Conservation (phyloP, 192 early-diverging fungal genomes). For the Phlyctochytrium bullatum region DNA sequence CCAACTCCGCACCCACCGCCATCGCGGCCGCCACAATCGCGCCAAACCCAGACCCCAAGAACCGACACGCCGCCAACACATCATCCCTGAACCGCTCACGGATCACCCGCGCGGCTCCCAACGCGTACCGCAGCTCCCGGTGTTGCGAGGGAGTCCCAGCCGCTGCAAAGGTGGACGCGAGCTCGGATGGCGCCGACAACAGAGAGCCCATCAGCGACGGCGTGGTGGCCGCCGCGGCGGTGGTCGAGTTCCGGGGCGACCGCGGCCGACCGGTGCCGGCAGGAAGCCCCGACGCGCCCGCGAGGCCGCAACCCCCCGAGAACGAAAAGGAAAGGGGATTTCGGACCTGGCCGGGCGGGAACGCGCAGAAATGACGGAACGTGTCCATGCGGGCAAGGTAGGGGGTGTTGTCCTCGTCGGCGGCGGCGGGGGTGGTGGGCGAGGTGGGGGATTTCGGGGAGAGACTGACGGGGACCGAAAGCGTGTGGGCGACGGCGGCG, state of each 20-base stretch:
- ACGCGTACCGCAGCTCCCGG: slow-evolving; percentile 17
- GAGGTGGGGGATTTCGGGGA: too few relatives aligned
- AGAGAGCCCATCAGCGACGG: background rate
- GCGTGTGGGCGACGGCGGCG: background rate
- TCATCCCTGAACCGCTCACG: slow-evolving; percentile 11
- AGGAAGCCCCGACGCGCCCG: background rate
- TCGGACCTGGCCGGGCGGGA: background rate
- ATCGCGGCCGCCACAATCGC: slow-evolving; percentile 28
- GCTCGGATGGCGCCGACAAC: background rate
- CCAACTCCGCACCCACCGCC: slow-evolving; percentile 11
- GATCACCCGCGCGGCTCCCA: slow-evolving; percentile 21
- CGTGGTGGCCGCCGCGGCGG: background rate
- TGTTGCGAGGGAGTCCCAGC: background rate
- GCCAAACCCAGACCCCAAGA: slow-evolving; percentile 23
- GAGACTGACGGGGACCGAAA: too few relatives aligned
- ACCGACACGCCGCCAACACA: slow-evolving; percentile 14
- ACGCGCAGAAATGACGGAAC: background rate
- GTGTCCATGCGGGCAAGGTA: background rate
- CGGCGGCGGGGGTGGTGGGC: too few relatives aligned
- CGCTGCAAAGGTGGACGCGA: background rate
- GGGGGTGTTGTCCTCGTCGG: too few relatives aligned
- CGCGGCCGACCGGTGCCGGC: too few relatives aligned
- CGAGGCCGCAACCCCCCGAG: background rate
- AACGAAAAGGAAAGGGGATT: slow-evolving; percentile 3
- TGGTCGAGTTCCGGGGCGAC: too few relatives aligned